Conservation (phyloP, 495 filamentous ascomycete species). For the Trichoderma reesei region DNA sequence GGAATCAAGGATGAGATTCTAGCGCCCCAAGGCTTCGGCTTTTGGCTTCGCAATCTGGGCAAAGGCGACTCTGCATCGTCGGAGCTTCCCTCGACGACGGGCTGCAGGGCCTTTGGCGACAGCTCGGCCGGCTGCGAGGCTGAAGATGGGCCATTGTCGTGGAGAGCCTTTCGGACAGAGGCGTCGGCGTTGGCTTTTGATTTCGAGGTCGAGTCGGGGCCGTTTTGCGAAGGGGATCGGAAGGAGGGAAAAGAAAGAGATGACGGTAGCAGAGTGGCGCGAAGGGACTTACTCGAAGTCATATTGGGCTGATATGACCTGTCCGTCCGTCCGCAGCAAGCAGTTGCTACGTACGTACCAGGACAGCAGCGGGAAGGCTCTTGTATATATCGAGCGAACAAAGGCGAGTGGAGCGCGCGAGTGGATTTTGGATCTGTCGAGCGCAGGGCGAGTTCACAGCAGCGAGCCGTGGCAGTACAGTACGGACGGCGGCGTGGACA, state of each 20-base stretch:
- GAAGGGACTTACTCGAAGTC: slow-evolving; percentile 13
- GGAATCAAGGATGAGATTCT: slow-evolving; percentile 7
- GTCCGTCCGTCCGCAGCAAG: slow-evolving; percentile 8
- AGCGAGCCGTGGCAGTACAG: neutral
- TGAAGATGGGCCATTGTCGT: neutral
- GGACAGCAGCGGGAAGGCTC: neutral
- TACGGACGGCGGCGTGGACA: too few relatives aligned
- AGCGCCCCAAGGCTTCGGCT: neutral
- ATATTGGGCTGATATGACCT: slow-evolving; percentile 11
- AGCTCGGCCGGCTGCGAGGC: neutral
- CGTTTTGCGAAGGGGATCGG: slow-evolving; percentile 1
- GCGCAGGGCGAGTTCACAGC: neutral
- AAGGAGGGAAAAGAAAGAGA: slow-evolving; percentile 4
- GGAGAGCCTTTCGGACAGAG: neutral
- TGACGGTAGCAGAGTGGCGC: slow-evolving; percentile 5
- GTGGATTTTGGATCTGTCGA: neutral
- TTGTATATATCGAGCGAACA: slow-evolving; percentile 6
- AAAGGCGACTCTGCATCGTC: neutral
- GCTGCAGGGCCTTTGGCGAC: neutral
- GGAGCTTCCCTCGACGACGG: neutral
- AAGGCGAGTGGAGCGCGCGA: neutral
- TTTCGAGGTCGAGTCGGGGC: slow-evolving; percentile 1
- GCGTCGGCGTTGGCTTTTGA: neutral
- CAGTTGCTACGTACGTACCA: neutral
- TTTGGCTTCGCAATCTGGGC: neutral